Base-by-base conservation (phyloP, 495 filamentous ascomycete genomes). In the Entonaema liquescens region DNA sequence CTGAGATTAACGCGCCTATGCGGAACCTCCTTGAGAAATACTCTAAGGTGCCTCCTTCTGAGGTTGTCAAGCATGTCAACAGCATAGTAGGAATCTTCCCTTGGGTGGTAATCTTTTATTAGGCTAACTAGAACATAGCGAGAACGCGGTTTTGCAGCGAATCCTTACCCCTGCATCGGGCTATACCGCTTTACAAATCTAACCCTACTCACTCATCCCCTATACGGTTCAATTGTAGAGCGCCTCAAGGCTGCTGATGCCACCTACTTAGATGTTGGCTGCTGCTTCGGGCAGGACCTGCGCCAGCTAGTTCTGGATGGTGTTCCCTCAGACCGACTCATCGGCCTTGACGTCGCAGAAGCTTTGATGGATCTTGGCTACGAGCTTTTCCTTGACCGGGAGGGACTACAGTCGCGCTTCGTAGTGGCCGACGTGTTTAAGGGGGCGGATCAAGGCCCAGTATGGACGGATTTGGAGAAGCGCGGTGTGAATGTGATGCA, bases 361-460 rank as follows among this genome's bases (percentile, higher is more conserved):
- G 77, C 81, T 26, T 87, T 88, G 64, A 80, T 88, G 38, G 83
- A 85, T 1, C 73, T 88, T 3, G 87, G 86, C 6, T 86, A 86
- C 59, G 79, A 82, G 9, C 77, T 88, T 0, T 89, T 88, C 59
- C 59, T 73, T 0, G 84, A 89, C 69, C 63, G 73, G 12, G 79
- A 79, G 15, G 76, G 62, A 0, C 79, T 88, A 5, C 59, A 81
- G 21, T 74, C 78, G 3, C 67, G 67, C 1, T 89, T 91, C 65
- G 74, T 89, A 0, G 74, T 73, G 5, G 78, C 65, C 3, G 83
- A 89, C 67, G 79, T 91, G 4, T 83, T 91, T 56, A 84, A 88
- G 28, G 65, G 74, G 1, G 12, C 36, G 13, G 36, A 38, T 3
- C 62, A 77, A 5, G 65, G 76, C 2, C 80, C 77, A 8, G 13